Conservation (phyloP, 2,329 filamentous ascomycete species). For the Chaetomiaceae sp. region DNA sequence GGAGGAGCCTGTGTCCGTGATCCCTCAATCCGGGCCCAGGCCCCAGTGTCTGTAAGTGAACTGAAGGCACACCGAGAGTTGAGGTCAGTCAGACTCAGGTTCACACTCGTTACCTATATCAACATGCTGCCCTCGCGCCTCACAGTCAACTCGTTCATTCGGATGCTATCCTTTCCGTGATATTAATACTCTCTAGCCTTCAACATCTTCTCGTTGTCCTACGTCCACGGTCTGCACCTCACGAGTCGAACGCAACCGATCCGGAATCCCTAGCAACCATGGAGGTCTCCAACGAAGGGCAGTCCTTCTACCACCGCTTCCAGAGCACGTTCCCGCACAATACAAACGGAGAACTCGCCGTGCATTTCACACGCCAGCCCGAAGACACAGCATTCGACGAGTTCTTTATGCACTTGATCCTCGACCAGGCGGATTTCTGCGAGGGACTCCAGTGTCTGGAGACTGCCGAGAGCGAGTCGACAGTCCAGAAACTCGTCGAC, state of each 20-base stretch:
- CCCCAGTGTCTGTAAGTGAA: background rate
- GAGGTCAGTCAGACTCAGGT: too few species aligned
- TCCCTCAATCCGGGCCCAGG: background rate
- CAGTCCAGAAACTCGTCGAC: slow-evolving; percentile 11
- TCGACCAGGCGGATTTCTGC: slow-evolving; percentile 17
- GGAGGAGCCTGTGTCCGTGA: background rate
- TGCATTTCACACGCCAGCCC: background rate
- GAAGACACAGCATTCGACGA: slow-evolving; percentile 10
- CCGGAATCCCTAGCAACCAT: too few species aligned
- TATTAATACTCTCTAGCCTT: too few species aligned
- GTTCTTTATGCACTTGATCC: slow-evolving; percentile 18
- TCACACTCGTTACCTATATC: too few species aligned
- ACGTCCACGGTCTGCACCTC: too few species aligned
- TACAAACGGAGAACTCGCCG: slow-evolving; percentile 1
- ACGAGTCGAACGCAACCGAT: too few species aligned
- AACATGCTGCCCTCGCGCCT: background rate
- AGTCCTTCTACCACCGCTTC: slow-evolving; percentile 21
- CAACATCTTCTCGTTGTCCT: too few species aligned
- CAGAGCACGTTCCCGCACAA: slow-evolving; percentile 3
- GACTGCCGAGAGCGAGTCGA: background rate
- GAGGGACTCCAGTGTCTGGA: background rate
- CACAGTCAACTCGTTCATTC: too few species aligned
- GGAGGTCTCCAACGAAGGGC: slow-evolving; percentile 20
- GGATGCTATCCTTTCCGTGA: too few species aligned
- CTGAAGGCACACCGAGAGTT: background rate